These are phyloP conservation scores for Melanomma pulvis-pyrius DNA, from an alignment of 495 filamentous ascomycete genomes.

Conservation along the genomic window DNA sequence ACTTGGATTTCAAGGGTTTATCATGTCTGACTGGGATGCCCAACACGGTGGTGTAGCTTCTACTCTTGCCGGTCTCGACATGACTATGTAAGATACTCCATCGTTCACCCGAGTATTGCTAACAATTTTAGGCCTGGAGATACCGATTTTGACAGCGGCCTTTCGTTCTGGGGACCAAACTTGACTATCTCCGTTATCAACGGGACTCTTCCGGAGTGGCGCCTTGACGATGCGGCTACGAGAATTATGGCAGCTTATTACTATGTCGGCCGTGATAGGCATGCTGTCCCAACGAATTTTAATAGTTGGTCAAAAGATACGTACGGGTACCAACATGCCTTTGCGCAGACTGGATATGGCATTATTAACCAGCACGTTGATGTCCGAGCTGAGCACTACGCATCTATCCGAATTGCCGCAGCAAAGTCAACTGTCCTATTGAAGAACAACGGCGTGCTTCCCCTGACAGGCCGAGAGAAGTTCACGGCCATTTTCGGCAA, in stretches of 20 bases:
- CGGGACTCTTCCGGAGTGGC: slow-evolving; percentile 86
- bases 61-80: slow-evolving; percentile 85
- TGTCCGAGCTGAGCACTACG: slow-evolving; percentile 74
- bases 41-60: slow-evolving; percentile 80
- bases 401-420: slow-evolving; percentile 72
- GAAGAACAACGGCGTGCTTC: slow-evolving; percentile 80
- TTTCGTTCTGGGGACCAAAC: slow-evolving; percentile 84
- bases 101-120: not conserved
- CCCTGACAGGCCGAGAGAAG: slow-evolving; percentile 72
- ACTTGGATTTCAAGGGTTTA: slow-evolving; percentile 90
- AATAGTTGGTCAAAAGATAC: slow-evolving; percentile 82
- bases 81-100: slow-evolving; percentile 67
- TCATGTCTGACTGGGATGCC: slow-evolving; percentile 48
- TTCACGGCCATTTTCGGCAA: slow-evolving; percentile 82
- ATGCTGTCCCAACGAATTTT: slow-evolving; percentile 75
- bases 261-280: slow-evolving; percentile 74
- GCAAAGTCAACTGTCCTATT: slow-evolving; percentile 81
- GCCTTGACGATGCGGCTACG: slow-evolving; percentile 88
- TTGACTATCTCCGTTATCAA: slow-evolving; percentile 85
- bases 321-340: slow-evolving; percentile 67
- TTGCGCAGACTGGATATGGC: slow-evolving; percentile 60
- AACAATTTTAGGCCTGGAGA: slow-evolving; percentile 66
- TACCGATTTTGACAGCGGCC: slow-evolving; percentile 67
- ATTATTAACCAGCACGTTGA: slow-evolving; percentile 85
- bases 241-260: slow-evolving; percentile 94